Evolutionary conservation across 129 eudicot species (phyloP), one percentile per base, ranked within the genome.

Genomic region (Erigeron canadensis): DNA sequence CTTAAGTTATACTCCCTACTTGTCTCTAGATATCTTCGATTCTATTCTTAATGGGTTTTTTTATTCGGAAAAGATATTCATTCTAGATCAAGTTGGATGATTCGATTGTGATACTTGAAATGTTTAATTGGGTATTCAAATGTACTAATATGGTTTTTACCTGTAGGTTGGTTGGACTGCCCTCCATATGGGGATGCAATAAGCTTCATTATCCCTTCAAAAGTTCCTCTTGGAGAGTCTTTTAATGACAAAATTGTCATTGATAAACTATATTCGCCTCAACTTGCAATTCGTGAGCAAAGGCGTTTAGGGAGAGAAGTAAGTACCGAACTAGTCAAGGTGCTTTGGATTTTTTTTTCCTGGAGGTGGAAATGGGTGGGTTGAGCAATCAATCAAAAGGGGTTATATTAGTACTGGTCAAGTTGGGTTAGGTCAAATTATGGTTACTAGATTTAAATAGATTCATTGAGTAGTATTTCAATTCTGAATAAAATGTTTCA

Each of bases 141-240:
- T 63, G 56, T 51, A 47, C 47, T 61, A 60, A 69, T 69, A 53
- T 69, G 55, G 42, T 61, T 77, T 18, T 69, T 6, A 39, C 22
- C 44, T 76, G 61, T 77, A 86, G 91, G 91, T 75, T 86, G 91
- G 86, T 70, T 86, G 80, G 86, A 83, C 60, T 86, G 91, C 73
- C 88, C 91, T 45, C 74, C 83, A 65, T 73, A 67, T 75, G 91
- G 88, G 74, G 70, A 79, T 62, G 81, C 79, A 44, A 45, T 86
- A 57, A 74, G 60, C 12, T 81, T 75, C 56, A 72, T 86, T 39
- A 71, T 86, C 37, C 88, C 91, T 67, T 86, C 91, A 21, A 86
- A 86, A 75, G 91, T 81, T 22, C 88, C 91, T 50, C 91, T 86
- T 19, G 84, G 85, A 10, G 91, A 83, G 46, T 73, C 82, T 43